phyloP scores from a whole-genome alignment of 306 rosid genomes.

The Inga oerstediana region DNA sequence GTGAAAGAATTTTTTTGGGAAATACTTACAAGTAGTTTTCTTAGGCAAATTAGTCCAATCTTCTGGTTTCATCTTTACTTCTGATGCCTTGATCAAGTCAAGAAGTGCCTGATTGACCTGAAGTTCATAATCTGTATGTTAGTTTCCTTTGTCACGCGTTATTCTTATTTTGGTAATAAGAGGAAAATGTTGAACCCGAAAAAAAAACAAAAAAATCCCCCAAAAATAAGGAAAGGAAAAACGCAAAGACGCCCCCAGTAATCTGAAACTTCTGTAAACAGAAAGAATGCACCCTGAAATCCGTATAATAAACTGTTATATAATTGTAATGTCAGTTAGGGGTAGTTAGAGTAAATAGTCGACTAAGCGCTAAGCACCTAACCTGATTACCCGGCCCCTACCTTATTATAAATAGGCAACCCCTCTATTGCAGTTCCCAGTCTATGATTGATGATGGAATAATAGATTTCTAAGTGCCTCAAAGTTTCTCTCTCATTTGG shows the following conservation, averaged over 20 bases:
- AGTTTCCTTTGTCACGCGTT: constrained; percentile 26
- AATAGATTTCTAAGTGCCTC: no score
- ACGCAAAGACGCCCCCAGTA: neutral
- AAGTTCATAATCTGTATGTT: constrained; percentile 30
- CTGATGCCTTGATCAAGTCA: constrained; percentile 79
- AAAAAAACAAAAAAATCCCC: no score
- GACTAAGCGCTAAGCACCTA: no score
- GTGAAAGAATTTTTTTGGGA: constrained; percentile 4
- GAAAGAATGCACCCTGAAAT: neutral
- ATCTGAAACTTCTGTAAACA: neutral
- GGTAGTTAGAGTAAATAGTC: no score
- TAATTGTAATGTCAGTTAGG: no score
- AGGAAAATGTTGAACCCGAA: neutral
- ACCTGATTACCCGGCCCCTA: no score
- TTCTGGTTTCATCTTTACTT: constrained; percentile 53
- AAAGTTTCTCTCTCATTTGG: no score
- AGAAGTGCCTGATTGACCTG: constrained; percentile 89
- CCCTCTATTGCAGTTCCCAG: no score
- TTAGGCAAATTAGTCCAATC: constrained; percentile 89
- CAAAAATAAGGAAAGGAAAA: no score
- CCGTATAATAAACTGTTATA: neutral
- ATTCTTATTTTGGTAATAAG: neutral
- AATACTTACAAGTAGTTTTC: constrained; percentile 59
- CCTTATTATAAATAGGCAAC: no score
- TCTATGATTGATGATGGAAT: no score